Evolutionary conservation across 768 basidiomycete genomes (phyloP), one percentile per base, ranked within the genome.

Genomic region (Phylloporus arenicola): DNA sequence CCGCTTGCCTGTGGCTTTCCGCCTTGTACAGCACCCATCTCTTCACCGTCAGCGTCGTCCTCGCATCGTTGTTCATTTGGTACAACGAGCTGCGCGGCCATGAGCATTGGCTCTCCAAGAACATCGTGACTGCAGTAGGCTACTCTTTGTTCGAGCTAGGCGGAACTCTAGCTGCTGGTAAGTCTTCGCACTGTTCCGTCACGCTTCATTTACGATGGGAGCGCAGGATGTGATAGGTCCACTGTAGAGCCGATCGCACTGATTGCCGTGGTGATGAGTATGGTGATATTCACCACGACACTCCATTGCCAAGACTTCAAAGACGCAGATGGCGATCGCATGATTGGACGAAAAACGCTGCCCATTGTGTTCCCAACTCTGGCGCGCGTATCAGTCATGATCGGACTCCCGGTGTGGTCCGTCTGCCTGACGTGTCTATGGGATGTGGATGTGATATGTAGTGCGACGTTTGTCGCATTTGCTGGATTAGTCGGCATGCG

Each of bases 251-350:
- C 58, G 34, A 49, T 56, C 19, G 57, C 57, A 5, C 9, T 69
- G 31, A 42, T 69, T 0, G 70, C 71, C 9, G 57, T 71, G 22
- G 47, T 54, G 5, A 50, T 63, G 44, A 74, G 65, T 30, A 56
- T 63, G 34, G 53, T 58, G 16, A 54, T 74, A n/a, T 70, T 71
- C 30, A 46, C 64, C 2, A 72, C 70, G 10, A 74, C 72, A 1
- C 62, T 72, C 11, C 59, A 65, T 25, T 61, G 62, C 30, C 63
- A 69, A 43, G 69, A 70, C 42, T 72, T 69, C 49, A 65, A 72
- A 43, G 78, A 79, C 43, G 59, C 69, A 31, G 68, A 71, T 16
- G 77, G 77, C 9, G 78, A 78, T 45, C 53, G 58, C 1, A 50
- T 63, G 12, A 61, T 66, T 11, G 73, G 73, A 4, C 63, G 77